These are phyloP conservation scores for Symbiodinium pilosum DNA, from an alignment of 73 alveolate genomes.

Conservation along the genomic window DNA sequence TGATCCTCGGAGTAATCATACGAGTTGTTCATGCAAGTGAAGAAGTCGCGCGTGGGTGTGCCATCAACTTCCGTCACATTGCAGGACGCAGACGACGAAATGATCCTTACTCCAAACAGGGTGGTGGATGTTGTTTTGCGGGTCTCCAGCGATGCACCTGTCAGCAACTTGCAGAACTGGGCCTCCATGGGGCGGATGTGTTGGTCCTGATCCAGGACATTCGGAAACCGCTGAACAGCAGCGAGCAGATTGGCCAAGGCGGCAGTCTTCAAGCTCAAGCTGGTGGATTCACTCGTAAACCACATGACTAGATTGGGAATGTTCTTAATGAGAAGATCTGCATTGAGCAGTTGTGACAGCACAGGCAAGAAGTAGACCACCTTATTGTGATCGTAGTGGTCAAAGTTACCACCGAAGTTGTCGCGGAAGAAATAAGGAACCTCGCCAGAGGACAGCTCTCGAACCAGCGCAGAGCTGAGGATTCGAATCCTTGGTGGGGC, in stretches of 20 bases:
- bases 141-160: constrained; percentile 86
- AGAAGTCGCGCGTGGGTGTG: constrained; percentile 87
- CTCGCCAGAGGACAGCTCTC: constrained; percentile 88
- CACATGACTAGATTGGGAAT: constrained; percentile 63
- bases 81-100: constrained; percentile 79
- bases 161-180: constrained; percentile 49
- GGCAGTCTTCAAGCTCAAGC: constrained; percentile 59
- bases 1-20: constrained; percentile 92
- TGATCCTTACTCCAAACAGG: constrained; percentile 57
- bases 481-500: constrained; percentile 89
- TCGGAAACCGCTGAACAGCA: constrained; percentile 74
- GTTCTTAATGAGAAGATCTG: constrained; percentile 61
- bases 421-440: constrained; percentile 82
- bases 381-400: constrained; percentile 82
- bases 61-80: constrained; percentile 79
- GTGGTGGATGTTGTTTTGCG: constrained; percentile 86
- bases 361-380: constrained; percentile 78
- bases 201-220: constrained; percentile 56
- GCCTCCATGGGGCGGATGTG: constrained; percentile 91
- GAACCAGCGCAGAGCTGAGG: constrained; percentile 58
- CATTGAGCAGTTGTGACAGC: constrained; percentile 75
- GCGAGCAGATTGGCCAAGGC: constrained; percentile 63
- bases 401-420: constrained; percentile 83
- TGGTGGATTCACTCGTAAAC: constrained; percentile 67
- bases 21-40: constrained; percentile 94